Percentiles rank a stretch among this genome's conserved stretches.
These are phyloP conservation scores for Vitellaria paradoxa DNA, from an alignment of 179 eudicot genomes.

Conservation along the genomic window DNA sequence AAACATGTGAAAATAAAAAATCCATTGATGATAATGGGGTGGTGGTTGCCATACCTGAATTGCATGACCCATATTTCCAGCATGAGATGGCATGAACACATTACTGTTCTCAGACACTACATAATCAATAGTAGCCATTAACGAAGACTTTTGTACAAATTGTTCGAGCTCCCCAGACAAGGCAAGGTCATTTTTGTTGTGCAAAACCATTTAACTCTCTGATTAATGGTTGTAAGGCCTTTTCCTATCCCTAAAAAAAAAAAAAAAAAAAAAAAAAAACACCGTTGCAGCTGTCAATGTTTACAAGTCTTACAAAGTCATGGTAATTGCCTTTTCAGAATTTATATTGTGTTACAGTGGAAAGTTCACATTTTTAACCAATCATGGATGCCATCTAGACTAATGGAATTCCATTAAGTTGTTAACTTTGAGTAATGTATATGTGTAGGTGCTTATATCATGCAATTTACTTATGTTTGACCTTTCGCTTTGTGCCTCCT, in stretches of 20 bases:
- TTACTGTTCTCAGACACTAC: conserved; percentile 87
- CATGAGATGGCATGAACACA: conserved; percentile 94
- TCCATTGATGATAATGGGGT: neutral
- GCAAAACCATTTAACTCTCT: conserved; percentile 65
- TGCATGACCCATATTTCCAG: conserved; percentile 97
- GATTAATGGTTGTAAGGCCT: conserved; percentile 65
- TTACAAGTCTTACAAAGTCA: too few relatives aligned
- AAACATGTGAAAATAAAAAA: neutral
- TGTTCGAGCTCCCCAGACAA: conserved; percentile 77
- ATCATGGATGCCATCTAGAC: too few relatives aligned
- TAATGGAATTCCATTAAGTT: too few relatives aligned
- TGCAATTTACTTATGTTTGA: too few relatives aligned
- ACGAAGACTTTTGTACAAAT: conserved; percentile 56
- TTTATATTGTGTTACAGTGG: too few relatives aligned
- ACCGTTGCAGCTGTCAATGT: too few relatives aligned
- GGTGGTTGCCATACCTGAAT: conserved; percentile 58
- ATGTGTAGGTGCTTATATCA: too few relatives aligned
- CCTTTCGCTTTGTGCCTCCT: too few relatives aligned
- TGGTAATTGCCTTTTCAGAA: too few relatives aligned
- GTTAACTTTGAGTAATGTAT: too few relatives aligned
- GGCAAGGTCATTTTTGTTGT: conserved; percentile 88
- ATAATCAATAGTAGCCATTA: conserved; percentile 90
- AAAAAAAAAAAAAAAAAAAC: too few relatives aligned
- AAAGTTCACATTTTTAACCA: too few relatives aligned
- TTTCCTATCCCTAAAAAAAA: conserved; percentile 85